phyloP scores from a whole-genome alignment of 257 asterid genomes.

The Marsdenia floribunda region DNA sequence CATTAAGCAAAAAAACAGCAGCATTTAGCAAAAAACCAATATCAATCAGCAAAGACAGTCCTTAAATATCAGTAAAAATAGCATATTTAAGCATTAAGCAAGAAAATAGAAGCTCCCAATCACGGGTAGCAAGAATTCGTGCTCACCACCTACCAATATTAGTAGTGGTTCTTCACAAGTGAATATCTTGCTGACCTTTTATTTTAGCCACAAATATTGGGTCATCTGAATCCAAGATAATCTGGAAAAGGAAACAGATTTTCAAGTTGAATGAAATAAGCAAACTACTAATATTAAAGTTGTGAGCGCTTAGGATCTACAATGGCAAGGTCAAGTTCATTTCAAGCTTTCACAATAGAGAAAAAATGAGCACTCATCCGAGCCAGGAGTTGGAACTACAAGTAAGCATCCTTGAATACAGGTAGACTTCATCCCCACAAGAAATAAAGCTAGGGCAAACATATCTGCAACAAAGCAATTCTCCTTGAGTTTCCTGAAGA shows the following conservation, averaged over 20 bases:
- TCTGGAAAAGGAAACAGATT: slow-evolving; percentile 34
- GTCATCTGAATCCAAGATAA: slow-evolving; percentile 78
- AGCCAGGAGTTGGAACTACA: not conserved
- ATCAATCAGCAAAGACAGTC: too few relatives aligned
- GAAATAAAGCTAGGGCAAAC: not conserved
- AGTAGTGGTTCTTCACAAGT: too few relatives aligned
- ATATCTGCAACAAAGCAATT: not conserved
- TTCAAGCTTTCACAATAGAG: not conserved
- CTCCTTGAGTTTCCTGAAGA: not conserved
- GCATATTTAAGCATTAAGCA: too few relatives aligned
- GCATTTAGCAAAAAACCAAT: too few relatives aligned
- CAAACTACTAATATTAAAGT: not conserved
- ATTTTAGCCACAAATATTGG: slow-evolving; percentile 54
- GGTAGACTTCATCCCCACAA: not conserved
- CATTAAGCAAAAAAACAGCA: too few relatives aligned
- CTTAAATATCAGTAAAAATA: too few relatives aligned
- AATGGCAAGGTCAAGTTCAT: not conserved
- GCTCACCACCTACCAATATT: too few relatives aligned
- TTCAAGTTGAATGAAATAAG: not conserved
- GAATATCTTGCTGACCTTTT: too few relatives aligned
- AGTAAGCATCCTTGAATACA: not conserved
- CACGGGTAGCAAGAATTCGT: too few relatives aligned
- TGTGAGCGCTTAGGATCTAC: too few relatives aligned
- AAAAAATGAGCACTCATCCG: not conserved
- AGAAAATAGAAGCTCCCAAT: too few relatives aligned